Evolutionary conservation across 2,329 filamentous ascomycete species (phyloP), one percentile per base, ranked within the genome.

Genomic region (Arachnomyces sp.): DNA sequence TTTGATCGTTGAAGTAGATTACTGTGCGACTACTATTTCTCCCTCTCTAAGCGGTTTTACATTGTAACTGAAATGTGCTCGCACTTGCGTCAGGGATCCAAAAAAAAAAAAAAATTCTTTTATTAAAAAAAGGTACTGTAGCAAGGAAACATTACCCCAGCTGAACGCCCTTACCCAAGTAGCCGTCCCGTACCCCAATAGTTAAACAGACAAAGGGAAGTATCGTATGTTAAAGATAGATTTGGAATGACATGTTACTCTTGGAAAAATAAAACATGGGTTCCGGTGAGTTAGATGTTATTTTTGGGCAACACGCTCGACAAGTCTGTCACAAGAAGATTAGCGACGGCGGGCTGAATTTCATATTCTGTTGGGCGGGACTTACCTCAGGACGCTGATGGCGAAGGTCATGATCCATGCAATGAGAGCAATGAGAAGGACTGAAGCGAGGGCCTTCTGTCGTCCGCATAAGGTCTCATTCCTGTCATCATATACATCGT

Each of bases 381-480:
- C 60, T 45, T 63, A 74, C 72, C 84, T 76, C 56, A 88, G 82
- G 44, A 88, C 79, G 63, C 87, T 95, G 43, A 95, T 82, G 36
- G 83, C 78, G 65, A 96, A 94, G 15, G 87, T 95, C 60, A 84
- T 74, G 45, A 90, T 75, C 90, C 90, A 96, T n/a, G 86, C 82
- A 44, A 93, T 72, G 43, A 95, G 71, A 7, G 86, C 86, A 43
- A 95, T 72, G 38, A 94, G 69, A 52, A 95, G 73, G 39, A 94
- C 84, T 6, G 77, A 82, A 31, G 86, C 83, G 46, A 96, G 66
- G 3, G 84, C 82, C 57, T 80, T 79, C 50, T 84, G 78, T 32
- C 79, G 69, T 34, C 65, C 60, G 61, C 79, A 84, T 14, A 86
- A 77, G 32, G 69, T 62, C 34, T 61, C 48, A 42, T 64, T 62